Evolutionary conservation across 495 filamentous ascomycete species (phyloP).

Genomic region (Sabuloglossum arenarium): DNA sequence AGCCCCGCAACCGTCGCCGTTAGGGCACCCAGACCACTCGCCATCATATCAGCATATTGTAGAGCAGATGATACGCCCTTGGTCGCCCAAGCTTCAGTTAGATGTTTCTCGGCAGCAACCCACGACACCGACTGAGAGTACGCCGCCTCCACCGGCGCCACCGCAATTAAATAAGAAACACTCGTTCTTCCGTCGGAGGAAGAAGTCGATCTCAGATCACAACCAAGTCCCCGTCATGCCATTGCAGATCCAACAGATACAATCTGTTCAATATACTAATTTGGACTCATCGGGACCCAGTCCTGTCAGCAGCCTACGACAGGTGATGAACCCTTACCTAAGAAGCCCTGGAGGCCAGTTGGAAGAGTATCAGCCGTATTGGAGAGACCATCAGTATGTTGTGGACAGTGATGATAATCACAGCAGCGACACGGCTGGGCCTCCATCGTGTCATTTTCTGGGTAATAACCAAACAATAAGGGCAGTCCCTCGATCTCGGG

Average conservation of each 20-base stretch:
- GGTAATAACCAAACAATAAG: neutral
- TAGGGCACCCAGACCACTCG: neutral
- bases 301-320: slow-evolving; percentile 70
- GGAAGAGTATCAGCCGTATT: neutral
- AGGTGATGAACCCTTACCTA: slow-evolving; percentile 82
- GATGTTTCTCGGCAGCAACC: neutral
- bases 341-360: neutral
- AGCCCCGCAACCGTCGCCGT: neutral
- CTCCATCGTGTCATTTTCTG: neutral
- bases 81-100: neutral
- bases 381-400: slow-evolving; percentile 10
- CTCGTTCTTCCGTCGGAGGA: slow-evolving; percentile 78
- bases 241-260: slow-evolving; percentile 12
- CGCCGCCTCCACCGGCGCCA: slow-evolving; percentile 25
- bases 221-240: slow-evolving; percentile 27
- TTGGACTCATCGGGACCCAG: slow-evolving; percentile 26
- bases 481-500: neutral
- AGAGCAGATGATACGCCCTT: neutral
- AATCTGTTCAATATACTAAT: slow-evolving; percentile 13
- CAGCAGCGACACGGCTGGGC: neutral
- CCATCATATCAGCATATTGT: neutral
- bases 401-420: neutral
- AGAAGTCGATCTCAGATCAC: slow-evolving; percentile 54
- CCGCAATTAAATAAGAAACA: slow-evolving; percentile 69
- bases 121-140: slow-evolving; percentile 9